These are phyloP conservation scores for Cutaneotrichosporon dermatis DNA, from an alignment of 1,284 basidiomycete species.

Conservation along the genomic window DNA sequence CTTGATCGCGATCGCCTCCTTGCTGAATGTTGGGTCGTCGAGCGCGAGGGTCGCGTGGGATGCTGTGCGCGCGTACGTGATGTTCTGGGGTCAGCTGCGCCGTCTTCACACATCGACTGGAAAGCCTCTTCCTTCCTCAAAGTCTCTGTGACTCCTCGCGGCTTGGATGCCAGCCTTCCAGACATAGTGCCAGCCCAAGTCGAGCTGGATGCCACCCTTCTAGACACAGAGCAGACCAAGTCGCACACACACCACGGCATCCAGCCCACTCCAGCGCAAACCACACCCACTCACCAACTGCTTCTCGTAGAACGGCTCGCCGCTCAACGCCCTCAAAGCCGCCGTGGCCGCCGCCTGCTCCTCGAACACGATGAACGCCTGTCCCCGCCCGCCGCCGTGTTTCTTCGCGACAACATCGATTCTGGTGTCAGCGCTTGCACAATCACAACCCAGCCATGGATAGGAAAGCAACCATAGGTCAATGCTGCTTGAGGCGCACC, in stretches of 20 bases:
- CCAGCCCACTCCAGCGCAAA: no score
- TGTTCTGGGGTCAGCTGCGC: slow-evolving; percentile 40
- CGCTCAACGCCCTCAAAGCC: slow-evolving; percentile 85
- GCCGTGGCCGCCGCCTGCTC: slow-evolving; percentile 83
- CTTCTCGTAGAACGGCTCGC: slow-evolving; percentile 74
- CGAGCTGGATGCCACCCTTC: no score
- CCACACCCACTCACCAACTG: slow-evolving; percentile 38
- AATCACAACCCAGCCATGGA: not conserved
- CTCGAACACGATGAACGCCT: slow-evolving; percentile 93
- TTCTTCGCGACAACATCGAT: slow-evolving; percentile 95
- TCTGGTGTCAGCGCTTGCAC: slow-evolving; percentile 17
- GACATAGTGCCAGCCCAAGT: no score
- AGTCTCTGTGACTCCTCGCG: no score
- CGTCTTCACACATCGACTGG: no score
- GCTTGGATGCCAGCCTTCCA: no score
- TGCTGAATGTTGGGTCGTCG: slow-evolving; percentile 57
- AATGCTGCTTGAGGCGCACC: no score
- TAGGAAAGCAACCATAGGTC: not conserved
- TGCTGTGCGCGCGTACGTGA: slow-evolving; percentile 79
- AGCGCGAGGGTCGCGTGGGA: slow-evolving; percentile 68
- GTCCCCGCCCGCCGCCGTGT: slow-evolving; percentile 74
- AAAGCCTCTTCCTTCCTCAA: no score
- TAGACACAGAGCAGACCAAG: no score
- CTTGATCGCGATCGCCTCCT: slow-evolving; percentile 53
- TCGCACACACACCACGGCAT: no score